Evolutionary conservation across 2,329 filamentous ascomycete genomes (phyloP).

Genomic region (Rugonectria rugulosa): DNA sequence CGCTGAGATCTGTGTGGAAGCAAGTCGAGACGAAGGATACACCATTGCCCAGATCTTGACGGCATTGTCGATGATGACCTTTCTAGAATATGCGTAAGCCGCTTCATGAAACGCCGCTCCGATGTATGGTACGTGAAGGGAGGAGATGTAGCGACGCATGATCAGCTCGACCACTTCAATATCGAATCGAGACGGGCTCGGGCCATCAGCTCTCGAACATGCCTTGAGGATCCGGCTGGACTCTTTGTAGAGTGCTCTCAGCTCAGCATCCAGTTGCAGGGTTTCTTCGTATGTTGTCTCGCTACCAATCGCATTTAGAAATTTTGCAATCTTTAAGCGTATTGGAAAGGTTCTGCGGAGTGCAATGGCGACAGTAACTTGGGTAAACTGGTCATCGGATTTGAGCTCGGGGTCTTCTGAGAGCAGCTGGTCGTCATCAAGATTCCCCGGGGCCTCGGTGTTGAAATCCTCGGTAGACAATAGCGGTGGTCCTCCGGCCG

Average conservation of each 20-base stretch:
- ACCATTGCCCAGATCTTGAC: slow-evolving; percentile 55
- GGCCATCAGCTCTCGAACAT: slow-evolving; percentile 25
- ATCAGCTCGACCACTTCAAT: slow-evolving; percentile 57
- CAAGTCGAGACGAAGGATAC: slow-evolving; percentile 36
- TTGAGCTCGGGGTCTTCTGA: slow-evolving; percentile 41
- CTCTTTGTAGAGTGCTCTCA: slow-evolving; percentile 52
- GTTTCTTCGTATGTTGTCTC: slow-evolving; percentile 53
- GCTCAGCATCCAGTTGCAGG: slow-evolving; percentile 51
- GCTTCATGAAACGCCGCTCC: slow-evolving; percentile 49
- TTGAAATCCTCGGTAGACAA: slow-evolving; percentile 56
- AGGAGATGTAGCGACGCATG: slow-evolving; percentile 61
- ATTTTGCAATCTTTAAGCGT: slow-evolving; percentile 51
- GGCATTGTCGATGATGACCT: slow-evolving; percentile 55
- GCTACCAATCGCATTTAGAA: slow-evolving; percentile 53
- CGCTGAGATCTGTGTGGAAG: background rate
- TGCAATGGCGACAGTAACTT: slow-evolving; percentile 50
- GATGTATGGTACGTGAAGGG: slow-evolving; percentile 64
- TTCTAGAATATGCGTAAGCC: slow-evolving; percentile 59
- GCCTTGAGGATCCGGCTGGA: slow-evolving; percentile 45
- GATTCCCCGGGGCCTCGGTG: slow-evolving; percentile 56
- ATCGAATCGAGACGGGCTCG: slow-evolving; percentile 47
- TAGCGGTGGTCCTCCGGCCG: slow-evolving; percentile 55
- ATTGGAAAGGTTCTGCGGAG: slow-evolving; percentile 52
- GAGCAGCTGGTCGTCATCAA: slow-evolving; percentile 57
- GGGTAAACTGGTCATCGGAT: slow-evolving; percentile 47